Evolutionary conservation across 352 stramenopile species (phyloP).

Genomic region (Pythium periplocum): DNA sequence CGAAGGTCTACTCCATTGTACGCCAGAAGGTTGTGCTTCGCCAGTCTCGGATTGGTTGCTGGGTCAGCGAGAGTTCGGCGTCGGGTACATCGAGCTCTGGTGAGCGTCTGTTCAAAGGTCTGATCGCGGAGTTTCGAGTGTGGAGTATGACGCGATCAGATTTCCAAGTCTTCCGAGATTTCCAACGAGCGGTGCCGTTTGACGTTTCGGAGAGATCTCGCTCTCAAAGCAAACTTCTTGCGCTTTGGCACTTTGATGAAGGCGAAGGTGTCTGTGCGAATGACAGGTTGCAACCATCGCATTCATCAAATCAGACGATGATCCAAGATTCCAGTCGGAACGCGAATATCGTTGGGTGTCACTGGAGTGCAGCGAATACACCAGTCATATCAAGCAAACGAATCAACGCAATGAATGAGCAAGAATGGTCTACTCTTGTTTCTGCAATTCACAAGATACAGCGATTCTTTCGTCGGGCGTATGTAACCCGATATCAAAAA

Average conservation of each 20-base stretch:
- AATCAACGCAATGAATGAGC: constrained; percentile 26
- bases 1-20: constrained; percentile 36
- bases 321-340: constrained; percentile 29
- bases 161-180: constrained; percentile 51
- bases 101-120: constrained; percentile 68
- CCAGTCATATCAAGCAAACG: constrained; percentile 43
- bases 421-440: constrained; percentile 28
- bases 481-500: too few relatives aligned
- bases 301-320: constrained; percentile 4
- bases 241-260: constrained; percentile 74
- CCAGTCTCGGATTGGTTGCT: constrained; percentile 59
- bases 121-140: constrained; percentile 67
- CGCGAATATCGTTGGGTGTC: constrained; percentile 51
- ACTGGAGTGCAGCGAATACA: constrained; percentile 54
- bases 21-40: constrained; percentile 44
- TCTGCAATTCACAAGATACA: constrained; percentile 25
- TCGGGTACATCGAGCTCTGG: constrained; percentile 24
- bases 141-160: constrained; percentile 43
- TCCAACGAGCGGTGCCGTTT: constrained; percentile 57
- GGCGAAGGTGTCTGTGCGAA: constrained; percentile 62
- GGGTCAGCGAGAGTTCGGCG: constrained; percentile 45
- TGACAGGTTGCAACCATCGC: constrained; percentile 21
- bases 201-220: constrained; percentile 15
- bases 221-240: constrained; percentile 25
- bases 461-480: background rate